A percentile compares a stretch with the other conserved stretches of the same genome.
Evolutionary conservation across 371 early-diverging fungal genomes (phyloP).

Genomic region (Blakeslea trispora): DNA sequence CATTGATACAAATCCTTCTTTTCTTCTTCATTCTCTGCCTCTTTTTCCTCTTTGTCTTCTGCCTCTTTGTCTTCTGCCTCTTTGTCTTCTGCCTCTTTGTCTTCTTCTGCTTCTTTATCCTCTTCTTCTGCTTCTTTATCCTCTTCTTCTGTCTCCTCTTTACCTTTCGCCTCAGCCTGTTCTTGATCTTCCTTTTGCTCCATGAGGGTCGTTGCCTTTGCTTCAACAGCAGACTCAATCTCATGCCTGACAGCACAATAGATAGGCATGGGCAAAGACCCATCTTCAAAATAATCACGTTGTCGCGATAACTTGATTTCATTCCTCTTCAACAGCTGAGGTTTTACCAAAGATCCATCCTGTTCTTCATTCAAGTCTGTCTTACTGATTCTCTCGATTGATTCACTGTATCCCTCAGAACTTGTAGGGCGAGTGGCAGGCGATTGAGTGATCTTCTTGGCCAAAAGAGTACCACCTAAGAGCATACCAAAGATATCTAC

Average conservation of each 20-base stretch:
- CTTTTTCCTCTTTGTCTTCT: background rate
- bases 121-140: background rate
- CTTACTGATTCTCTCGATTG: conserved; percentile 26
- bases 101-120: background rate
- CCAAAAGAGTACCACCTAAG: conserved; percentile 61
- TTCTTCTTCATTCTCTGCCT: conserved; percentile 4
- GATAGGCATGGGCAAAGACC: conserved; percentile 72
- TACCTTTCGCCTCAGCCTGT: conserved; percentile 46
- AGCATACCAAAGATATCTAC: conserved; percentile 73
- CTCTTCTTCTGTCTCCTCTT: conserved; percentile 16
- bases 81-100: conserved; percentile 1
- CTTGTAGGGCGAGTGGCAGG: conserved; percentile 26
- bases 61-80: conserved; percentile 4
- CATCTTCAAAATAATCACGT: conserved; percentile 58
- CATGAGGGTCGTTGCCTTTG: conserved; percentile 1
- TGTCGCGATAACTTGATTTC: conserved; percentile 42
- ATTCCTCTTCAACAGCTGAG: conserved; percentile 21
- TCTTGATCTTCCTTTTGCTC: background rate
- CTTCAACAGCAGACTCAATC: conserved; percentile 20
- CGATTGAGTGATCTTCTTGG: conserved; percentile 17
- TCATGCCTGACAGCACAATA: conserved; percentile 75
- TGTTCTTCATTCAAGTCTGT: conserved; percentile 3
- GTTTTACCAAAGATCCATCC: conserved; percentile 24
- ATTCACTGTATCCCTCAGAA: conserved; percentile 61
- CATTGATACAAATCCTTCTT: conserved; percentile 58